These are phyloP conservation scores for Fusarium buxicola DNA, from an alignment of 2,329 filamentous ascomycete species.

Conservation along the genomic window DNA sequence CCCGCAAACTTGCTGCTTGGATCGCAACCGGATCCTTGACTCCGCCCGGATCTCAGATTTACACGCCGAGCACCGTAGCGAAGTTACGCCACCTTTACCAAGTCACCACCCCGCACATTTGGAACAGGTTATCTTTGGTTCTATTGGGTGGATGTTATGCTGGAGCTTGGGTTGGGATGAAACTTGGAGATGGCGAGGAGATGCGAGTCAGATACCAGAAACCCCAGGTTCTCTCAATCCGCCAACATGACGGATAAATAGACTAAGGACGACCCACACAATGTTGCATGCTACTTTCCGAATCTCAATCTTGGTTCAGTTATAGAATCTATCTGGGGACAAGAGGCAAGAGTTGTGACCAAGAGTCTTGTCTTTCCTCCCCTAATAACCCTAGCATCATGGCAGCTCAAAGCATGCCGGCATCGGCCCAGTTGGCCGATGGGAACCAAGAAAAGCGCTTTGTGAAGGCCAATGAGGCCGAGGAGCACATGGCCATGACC, in stretches of 20 bases:
- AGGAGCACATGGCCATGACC: constrained; percentile 28
- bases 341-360: not conserved
- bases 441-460: not conserved
- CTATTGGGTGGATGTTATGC: constrained; percentile 8
- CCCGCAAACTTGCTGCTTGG: constrained; percentile 20
- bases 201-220: constrained; percentile 4
- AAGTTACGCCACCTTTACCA: not conserved
- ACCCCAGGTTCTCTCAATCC: not conserved
- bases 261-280: not conserved
- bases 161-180: not conserved
- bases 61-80: constrained; percentile 18
- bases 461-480: constrained; percentile 13
- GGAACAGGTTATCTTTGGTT: not conserved
- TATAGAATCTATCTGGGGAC: not conserved
- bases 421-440: not conserved
- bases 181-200: constrained; percentile 16
- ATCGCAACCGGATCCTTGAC: not conserved
- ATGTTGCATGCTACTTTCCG: not conserved
- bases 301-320: not conserved
- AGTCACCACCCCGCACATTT: constrained; percentile 8
- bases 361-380: not conserved
- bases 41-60: constrained; percentile 22
- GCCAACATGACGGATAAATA: constrained; percentile 1
- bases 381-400: not conserved
- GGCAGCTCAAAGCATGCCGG: constrained; percentile 1